phyloP scores from a whole-genome alignment of 2,329 filamentous ascomycete species.

The Calonectria pauciramosa region DNA sequence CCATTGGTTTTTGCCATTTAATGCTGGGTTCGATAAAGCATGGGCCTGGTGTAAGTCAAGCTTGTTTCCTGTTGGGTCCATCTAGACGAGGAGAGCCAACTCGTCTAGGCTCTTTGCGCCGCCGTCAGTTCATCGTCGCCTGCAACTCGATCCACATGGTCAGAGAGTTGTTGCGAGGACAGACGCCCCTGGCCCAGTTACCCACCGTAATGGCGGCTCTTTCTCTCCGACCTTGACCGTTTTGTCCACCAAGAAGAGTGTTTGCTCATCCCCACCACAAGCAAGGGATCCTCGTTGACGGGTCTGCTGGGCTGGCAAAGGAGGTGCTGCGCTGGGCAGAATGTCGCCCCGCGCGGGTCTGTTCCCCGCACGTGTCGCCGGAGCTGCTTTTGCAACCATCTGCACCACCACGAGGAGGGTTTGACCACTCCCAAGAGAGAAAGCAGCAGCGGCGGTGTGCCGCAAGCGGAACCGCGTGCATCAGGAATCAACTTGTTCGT shows the following conservation, averaged over 20 bases:
- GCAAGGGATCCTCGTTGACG: conserved; percentile 19
- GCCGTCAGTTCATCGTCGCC: conserved; percentile 21
- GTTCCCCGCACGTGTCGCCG: conserved; percentile 6
- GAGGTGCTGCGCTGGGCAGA: conserved; percentile 1
- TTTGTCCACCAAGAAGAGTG: conserved; percentile 16
- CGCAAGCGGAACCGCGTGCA: conserved; percentile 32
- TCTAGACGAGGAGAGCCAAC: neutral
- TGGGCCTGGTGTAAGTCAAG: conserved; percentile 10
- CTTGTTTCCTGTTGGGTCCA: conserved; percentile 7
- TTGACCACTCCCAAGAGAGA: conserved; percentile 25
- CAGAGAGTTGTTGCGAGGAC: neutral
- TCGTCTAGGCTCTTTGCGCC: neutral
- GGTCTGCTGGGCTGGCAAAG: neutral
- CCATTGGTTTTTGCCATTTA: conserved; percentile 1
- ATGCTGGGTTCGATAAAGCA: neutral
- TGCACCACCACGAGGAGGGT: neutral
- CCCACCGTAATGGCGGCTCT: conserved; percentile 24
- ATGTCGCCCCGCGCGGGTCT: neutral
- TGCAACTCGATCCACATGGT: conserved; percentile 23
- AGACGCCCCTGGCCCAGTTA: neutral
- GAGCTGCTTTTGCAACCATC: neutral
- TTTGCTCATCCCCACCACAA: conserved; percentile 9
- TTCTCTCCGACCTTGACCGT: conserved; percentile 15
- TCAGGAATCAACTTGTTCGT: conserved; percentile 33
- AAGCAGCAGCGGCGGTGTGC: conserved; percentile 42